phyloP scores from a whole-genome alignment of 2,329 filamentous ascomycete species.

The Colletotrichum theobromicola region DNA sequence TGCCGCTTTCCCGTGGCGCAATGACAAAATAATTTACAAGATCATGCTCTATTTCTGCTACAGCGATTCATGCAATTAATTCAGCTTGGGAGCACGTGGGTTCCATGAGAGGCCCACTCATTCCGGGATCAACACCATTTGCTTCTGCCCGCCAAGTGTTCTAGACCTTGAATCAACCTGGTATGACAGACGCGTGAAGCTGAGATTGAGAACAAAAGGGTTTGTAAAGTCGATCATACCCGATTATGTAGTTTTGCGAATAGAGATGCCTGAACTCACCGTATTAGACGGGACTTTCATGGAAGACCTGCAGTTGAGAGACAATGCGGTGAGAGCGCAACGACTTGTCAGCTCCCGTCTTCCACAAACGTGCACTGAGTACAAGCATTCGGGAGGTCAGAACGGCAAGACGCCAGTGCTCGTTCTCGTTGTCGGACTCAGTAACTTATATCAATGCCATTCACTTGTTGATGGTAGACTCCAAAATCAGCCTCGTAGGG shows the following conservation, averaged over 20 bases:
- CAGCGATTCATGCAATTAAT: not conserved
- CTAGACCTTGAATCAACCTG: not conserved
- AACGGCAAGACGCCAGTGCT: accelerated
- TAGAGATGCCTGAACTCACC: not conserved
- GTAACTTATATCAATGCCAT: too few species aligned
- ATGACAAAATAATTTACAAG: not conserved
- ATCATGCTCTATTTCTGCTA: not conserved
- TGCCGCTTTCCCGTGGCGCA: not conserved
- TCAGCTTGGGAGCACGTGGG: not conserved
- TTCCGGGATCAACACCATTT: not conserved
- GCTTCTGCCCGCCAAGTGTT: not conserved
- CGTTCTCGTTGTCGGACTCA: not conserved
- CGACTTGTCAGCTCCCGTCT: accelerated
- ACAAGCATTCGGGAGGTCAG: not conserved
- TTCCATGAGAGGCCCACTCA: not conserved
- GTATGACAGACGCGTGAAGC: not conserved
- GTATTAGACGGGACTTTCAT: accelerated
- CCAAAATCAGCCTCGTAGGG: too few species aligned
- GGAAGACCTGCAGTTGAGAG: accelerated
- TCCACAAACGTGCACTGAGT: not conserved
- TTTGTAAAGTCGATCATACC: too few species aligned
- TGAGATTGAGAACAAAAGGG: not conserved
- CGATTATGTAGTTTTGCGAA: not conserved
- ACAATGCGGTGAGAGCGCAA: accelerated
- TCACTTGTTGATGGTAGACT: too few species aligned